Evolutionary conservation across 345 rosid genomes (phyloP).

Genomic region (Stellera chamaejasme): DNA sequence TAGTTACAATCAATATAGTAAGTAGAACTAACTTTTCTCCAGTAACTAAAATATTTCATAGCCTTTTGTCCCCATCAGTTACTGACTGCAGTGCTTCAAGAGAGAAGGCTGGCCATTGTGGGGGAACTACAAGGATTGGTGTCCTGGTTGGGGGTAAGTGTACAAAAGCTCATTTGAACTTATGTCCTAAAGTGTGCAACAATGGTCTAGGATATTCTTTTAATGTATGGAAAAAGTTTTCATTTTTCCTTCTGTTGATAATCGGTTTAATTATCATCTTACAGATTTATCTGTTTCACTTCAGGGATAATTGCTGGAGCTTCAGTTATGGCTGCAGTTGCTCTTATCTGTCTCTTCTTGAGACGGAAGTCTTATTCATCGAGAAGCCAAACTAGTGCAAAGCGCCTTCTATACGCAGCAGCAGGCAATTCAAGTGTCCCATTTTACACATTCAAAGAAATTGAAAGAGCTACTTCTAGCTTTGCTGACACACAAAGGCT

Average conservation of each 20-base stretch:
- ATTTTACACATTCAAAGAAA: slow-evolving; percentile 57
- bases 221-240: background rate
- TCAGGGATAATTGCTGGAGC: slow-evolving; percentile 63
- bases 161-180: background rate
- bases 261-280: background rate
- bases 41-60: background rate
- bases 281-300: no score
- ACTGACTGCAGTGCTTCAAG: slow-evolving; percentile 33
- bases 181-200: no score
- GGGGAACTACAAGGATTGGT: slow-evolving; percentile 30
- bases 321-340: slow-evolving; percentile 30
- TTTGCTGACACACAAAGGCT: slow-evolving; percentile 68
- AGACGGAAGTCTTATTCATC: slow-evolving; percentile 29
- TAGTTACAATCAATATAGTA: background rate
- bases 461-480: slow-evolving; percentile 65
- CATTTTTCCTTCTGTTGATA: background rate
- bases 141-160: slow-evolving; percentile 66
- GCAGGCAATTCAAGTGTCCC: slow-evolving; percentile 75
- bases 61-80: slow-evolving; percentile 14
- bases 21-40: slow-evolving; percentile 8
- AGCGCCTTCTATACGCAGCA: slow-evolving; percentile 64
- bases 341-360: slow-evolving; percentile 34
- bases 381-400: slow-evolving; percentile 49
- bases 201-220: no score
- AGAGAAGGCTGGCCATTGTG: slow-evolving; percentile 32